A percentile compares a stretch with the other conserved stretches of the same genome.
phyloP scores from a whole-genome alignment of 1,139 yeast genomes.

The Candida sojae region DNA sequence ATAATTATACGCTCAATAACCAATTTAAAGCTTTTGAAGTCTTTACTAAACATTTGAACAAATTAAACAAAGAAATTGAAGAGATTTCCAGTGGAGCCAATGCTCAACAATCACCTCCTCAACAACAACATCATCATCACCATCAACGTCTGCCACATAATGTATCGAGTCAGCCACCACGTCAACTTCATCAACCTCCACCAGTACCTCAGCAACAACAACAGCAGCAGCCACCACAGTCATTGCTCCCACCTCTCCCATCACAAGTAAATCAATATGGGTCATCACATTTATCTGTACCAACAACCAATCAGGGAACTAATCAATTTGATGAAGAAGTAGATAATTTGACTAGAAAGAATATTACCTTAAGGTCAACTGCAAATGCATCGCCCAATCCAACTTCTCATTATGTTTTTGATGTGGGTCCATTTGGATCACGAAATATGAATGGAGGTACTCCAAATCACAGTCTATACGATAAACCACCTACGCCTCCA shows the following conservation, averaged over 20 bases:
- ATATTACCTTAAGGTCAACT: constrained; percentile 15
- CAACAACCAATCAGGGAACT: not conserved
- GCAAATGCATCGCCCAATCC: constrained; percentile 15
- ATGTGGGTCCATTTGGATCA: constrained; percentile 15
- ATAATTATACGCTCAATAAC: constrained; percentile 6
- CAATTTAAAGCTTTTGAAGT: constrained; percentile 20
- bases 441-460: constrained; percentile 11
- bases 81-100: constrained; percentile 11
- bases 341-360: constrained; percentile 12
- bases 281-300: not conserved
- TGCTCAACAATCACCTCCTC: constrained; percentile 9
- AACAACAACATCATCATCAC: constrained; percentile 6
- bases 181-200: constrained; percentile 5
- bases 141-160: constrained; percentile 9
- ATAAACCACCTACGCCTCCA: constrained; percentile 3
- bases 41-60: constrained; percentile 24
- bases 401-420: constrained; percentile 19
- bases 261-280: constrained; percentile 2
- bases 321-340: constrained; percentile 14
- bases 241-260: not conserved
- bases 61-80: constrained; percentile 27
- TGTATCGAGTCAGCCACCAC: constrained; percentile 9
- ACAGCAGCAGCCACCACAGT: constrained; percentile 8
- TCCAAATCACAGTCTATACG: constrained; percentile 4
- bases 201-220: constrained; percentile 9